Percentiles rank a stretch among this genome's conserved stretches.
Evolutionary conservation across 2,329 filamentous ascomycete species (phyloP).

Genomic region (Colletotrichum melonis): DNA sequence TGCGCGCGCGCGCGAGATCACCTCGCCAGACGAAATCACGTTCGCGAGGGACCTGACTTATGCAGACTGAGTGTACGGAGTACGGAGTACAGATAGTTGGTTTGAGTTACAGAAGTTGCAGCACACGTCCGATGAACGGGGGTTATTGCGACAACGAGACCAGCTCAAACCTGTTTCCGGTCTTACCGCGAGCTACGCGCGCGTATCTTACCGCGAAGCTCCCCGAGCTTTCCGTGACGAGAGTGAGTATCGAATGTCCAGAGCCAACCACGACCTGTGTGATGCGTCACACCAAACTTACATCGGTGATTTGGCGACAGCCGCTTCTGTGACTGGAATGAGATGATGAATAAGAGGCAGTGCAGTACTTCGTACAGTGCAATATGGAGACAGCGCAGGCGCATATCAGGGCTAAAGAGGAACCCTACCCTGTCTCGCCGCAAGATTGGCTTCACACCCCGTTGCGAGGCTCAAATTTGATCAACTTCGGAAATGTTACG

Average conservation of each 20-base stretch:
- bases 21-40: constrained; percentile 10
- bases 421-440: constrained; percentile 9
- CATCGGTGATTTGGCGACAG: neutral
- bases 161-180: neutral
- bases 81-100: neutral
- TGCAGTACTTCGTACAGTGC: too few relatives aligned
- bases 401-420: neutral
- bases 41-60: neutral
- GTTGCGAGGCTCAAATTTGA: constrained; percentile 26
- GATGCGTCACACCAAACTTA: constrained; percentile 15
- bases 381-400: neutral
- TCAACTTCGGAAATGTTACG: constrained; percentile 20
- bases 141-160: constrained; percentile 1
- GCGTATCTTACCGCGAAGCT: constrained; percentile 10
- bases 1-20: too few relatives aligned
- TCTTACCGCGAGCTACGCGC: constrained; percentile 20
- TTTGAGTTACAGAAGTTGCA: neutral
- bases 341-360: neutral
- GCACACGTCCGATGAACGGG: constrained; percentile 20
- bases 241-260: neutral
- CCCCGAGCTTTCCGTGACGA: constrained; percentile 18
- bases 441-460: constrained; percentile 17
- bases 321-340: neutral
- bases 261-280: neutral
- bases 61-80: neutral